These are phyloP conservation scores for Magnolia kwangsiensis DNA, from an alignment of 164 flowering plant species.

Conservation along the genomic window DNA sequence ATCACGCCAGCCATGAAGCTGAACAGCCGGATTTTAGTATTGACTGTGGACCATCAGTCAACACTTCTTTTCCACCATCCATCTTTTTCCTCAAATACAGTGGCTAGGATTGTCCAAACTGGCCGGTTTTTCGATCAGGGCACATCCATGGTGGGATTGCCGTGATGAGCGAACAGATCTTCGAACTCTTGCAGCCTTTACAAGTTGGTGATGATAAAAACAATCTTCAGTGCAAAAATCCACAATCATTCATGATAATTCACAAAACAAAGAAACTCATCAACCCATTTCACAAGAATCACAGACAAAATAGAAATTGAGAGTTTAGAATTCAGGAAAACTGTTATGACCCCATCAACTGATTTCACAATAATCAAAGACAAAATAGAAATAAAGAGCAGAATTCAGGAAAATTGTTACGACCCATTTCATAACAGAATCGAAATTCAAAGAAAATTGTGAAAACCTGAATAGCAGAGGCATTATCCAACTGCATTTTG, in stretches of 20 bases:
- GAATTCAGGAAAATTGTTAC: background rate
- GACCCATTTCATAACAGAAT: background rate
- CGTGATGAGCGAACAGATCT: too few species aligned
- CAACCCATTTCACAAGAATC: background rate
- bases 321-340: background rate
- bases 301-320: background rate
- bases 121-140: too few species aligned
- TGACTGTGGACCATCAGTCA: too few species aligned
- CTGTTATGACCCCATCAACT: background rate
- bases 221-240: background rate
- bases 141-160: too few species aligned
- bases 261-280: background rate
- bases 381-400: background rate
- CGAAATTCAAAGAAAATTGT: background rate
- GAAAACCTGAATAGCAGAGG: conserved; percentile 57
- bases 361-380: background rate
- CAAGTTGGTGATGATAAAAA: background rate
- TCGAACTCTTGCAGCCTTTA: too few species aligned
- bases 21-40: too few species aligned
- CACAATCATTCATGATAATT: background rate
- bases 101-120: too few species aligned
- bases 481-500: conserved; percentile 55
- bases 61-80: too few species aligned
- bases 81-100: too few species aligned
- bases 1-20: too few species aligned